These are phyloP conservation scores for Exophiala oligosperma DNA, from an alignment of 2,329 filamentous ascomycete species.

Conservation along the genomic window DNA sequence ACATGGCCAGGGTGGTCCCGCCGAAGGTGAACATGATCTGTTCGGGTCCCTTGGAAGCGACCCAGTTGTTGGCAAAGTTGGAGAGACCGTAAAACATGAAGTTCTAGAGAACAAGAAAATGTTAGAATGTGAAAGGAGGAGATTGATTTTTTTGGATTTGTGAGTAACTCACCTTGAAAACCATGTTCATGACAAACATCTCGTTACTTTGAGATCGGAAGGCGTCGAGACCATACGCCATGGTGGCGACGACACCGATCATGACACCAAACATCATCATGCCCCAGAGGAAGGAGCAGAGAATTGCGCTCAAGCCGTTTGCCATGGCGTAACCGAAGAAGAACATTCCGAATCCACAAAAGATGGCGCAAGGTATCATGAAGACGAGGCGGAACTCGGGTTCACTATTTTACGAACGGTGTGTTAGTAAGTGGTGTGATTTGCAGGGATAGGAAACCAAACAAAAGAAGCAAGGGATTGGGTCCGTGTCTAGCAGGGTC, in stretches of 20 bases:
- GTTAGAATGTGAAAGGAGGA: too few relatives aligned
- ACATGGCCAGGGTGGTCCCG: conserved; percentile 23
- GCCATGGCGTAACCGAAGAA: conserved; percentile 23
- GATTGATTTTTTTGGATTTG: too few relatives aligned
- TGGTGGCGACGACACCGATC: neutral
- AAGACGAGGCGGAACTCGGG: conserved; percentile 31
- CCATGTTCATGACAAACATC: conserved; percentile 31
- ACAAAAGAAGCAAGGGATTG: neutral
- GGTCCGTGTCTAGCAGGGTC: neutral
- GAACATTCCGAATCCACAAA: conserved; percentile 26
- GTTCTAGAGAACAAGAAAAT: conserved; percentile 13
- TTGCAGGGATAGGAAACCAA: too few relatives aligned
- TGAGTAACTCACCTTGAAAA: conserved; percentile 20
- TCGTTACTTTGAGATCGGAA: conserved; percentile 26
- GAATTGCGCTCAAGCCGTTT: conserved; percentile 7
- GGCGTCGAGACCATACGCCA: conserved; percentile 26
- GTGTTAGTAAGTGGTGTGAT: too few relatives aligned
- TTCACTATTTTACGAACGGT: conserved; percentile 5
- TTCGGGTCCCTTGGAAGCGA: conserved; percentile 19
- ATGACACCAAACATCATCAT: neutral
- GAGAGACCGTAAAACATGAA: conserved; percentile 29
- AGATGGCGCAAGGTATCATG: conserved; percentile 5
- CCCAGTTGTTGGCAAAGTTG: conserved; percentile 29
- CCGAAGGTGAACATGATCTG: conserved; percentile 30
- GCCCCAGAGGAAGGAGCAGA: neutral